A percentile compares a stretch with the other conserved stretches of the same genome.
phyloP scores from a whole-genome alignment of 2,329 filamentous ascomycete species.

The Neocucurbitaria cava region DNA sequence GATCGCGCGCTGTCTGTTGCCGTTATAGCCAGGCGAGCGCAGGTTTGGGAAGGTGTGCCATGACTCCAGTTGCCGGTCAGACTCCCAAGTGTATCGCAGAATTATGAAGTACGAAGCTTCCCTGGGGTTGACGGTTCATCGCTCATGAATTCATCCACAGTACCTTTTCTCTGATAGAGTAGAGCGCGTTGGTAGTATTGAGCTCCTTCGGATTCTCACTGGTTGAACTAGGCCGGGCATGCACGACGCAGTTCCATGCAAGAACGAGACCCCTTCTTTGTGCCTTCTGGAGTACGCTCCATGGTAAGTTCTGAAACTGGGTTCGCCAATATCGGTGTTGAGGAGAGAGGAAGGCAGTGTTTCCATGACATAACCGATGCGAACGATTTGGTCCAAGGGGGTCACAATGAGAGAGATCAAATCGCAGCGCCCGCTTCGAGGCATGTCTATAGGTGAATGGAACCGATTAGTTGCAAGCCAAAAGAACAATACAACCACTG shows the following conservation, averaged over 20 bases:
- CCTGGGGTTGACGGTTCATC: no score
- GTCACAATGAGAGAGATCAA: neutral
- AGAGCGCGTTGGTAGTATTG: neutral
- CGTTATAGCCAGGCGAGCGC: neutral
- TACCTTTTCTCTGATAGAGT: neutral
- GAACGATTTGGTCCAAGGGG: neutral
- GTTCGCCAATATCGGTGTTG: neutral
- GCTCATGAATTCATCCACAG: neutral
- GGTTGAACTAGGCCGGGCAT: neutral
- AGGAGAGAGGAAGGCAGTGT: neutral
- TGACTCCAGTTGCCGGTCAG: no score
- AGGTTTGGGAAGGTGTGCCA: neutral
- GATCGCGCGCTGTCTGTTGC: neutral
- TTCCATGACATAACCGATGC: neutral
- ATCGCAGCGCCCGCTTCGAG: neutral
- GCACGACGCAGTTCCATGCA: neutral
- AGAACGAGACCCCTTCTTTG: no score
- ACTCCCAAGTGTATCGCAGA: no score
- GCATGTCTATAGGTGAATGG: neutral
- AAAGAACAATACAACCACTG: neutral
- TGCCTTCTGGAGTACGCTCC: neutral
- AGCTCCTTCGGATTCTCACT: neutral
- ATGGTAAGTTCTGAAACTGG: neutral
- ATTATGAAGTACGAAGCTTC: no score
- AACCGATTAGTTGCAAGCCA: neutral